Evolutionary conservation across 2,329 filamentous ascomycete species (phyloP).

Genomic region (Fusarium illudens): DNA sequence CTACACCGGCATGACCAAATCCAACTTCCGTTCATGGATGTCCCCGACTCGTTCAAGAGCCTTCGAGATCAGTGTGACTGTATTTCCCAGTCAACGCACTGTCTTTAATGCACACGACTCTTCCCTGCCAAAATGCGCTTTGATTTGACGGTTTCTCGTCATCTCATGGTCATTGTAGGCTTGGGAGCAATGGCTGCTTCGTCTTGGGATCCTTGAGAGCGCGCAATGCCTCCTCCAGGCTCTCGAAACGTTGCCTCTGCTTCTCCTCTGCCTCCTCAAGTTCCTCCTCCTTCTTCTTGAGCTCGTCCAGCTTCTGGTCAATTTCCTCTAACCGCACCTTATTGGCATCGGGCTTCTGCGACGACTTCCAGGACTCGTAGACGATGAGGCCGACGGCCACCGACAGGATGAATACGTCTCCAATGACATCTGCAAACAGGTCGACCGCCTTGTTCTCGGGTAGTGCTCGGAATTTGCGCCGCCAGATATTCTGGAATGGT

Average conservation of each 20-base stretch:
- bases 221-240: constrained; percentile 63
- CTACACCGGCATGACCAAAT: background rate
- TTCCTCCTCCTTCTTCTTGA: constrained; percentile 60
- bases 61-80: background rate
- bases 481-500: constrained; percentile 64
- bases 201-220: constrained; percentile 64
- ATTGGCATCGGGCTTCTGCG: constrained; percentile 68
- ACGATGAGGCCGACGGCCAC: constrained; percentile 66
- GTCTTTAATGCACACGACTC: background rate
- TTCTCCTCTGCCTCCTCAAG: constrained; percentile 56
- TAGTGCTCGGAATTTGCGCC: constrained; percentile 68
- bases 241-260: constrained; percentile 57
- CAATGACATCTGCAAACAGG: constrained; percentile 71
- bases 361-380: constrained; percentile 68
- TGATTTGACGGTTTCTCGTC: background rate
- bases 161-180: constrained; percentile 38
- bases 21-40: background rate
- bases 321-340: constrained; percentile 62
- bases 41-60: background rate
- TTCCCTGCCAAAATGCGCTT: background rate
- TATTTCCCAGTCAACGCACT: background rate
- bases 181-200: constrained; percentile 61
- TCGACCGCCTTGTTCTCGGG: constrained; percentile 72
- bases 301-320: constrained; percentile 56
- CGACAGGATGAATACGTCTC: constrained; percentile 68